Evolutionary conservation across 78 protist species (phyloP), one percentile per base, ranked within the genome.

Genomic region (Polysphondylium violaceum): DNA sequence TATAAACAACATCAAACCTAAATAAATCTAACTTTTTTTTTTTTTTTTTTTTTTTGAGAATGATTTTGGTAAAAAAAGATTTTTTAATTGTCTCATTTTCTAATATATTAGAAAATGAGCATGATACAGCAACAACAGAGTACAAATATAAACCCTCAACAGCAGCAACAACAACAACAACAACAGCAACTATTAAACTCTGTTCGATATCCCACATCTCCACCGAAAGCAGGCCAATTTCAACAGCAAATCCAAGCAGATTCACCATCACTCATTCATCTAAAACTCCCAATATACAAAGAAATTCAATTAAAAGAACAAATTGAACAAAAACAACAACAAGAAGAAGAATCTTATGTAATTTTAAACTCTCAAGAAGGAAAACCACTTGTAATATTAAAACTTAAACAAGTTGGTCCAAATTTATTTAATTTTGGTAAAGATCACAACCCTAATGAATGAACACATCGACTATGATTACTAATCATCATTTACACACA

Each of bases 371-470:
- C 25, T 25, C 11, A 36, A 35, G 33, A 56, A 27, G 71, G 71
- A 27, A 75, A 55, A 75, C 85, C 63, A 41, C 35, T 60, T 27
- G 71, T 38, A 1, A 75, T 31, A 75, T 27, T 75, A 60, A 75
- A 75, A 40, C 36, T 75, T 23, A 27, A 56, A 56, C 41, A 75
- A 35, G 38, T 47, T 4, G n/a, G 51, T 56, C 17, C 41, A 9
- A 63, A 75, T 75, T 16, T 36, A 36, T 40, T 75, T 31, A 56
- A 59, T 75, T 75, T 75, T 59, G 85, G 81, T 68, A 43, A 2
- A 41, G 27, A 29, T n/a, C 4, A 12, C 25, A 5, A 38, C 6
- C 7, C 7, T 16, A 36, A 64, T 21, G 19, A 71, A 63, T 0
- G 17, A 63, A 29, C 33, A 59, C 31, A 25, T 59, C 6, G 9